phyloP scores from a whole-genome alignment of 2,329 filamentous ascomycete species.

The Lecanicillium sp. region DNA sequence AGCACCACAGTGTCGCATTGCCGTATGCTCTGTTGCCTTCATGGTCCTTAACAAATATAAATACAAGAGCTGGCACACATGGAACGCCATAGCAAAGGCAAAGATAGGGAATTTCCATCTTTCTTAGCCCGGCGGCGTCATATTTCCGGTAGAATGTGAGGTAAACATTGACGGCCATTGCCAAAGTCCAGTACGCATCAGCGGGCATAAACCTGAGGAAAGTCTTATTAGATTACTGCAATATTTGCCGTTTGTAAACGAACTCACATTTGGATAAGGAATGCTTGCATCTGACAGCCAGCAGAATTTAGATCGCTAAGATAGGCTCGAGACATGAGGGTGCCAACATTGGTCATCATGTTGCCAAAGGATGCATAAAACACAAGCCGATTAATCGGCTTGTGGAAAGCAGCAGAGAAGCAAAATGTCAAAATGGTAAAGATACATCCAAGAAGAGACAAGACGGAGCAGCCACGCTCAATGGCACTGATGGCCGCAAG shows the following conservation, averaged over 20 bases:
- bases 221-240: background rate
- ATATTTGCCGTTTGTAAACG: background rate
- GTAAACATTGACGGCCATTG: constrained; percentile 80
- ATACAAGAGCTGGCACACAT: constrained; percentile 58
- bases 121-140: constrained; percentile 52
- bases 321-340: constrained; percentile 60
- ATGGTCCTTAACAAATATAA: constrained; percentile 52
- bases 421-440: constrained; percentile 67
- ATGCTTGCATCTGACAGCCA: constrained; percentile 64
- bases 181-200: constrained; percentile 67
- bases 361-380: constrained; percentile 82
- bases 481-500: constrained; percentile 49
- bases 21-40: constrained; percentile 57
- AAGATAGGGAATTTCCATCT: constrained; percentile 64
- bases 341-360: constrained; percentile 67
- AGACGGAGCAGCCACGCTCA: constrained; percentile 59
- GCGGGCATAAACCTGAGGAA: constrained; percentile 65
- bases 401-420: constrained; percentile 62
- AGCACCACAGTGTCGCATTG: constrained; percentile 73
- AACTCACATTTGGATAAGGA: constrained; percentile 73
- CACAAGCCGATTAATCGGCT: constrained; percentile 78
- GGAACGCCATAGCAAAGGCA: constrained; percentile 65
- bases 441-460: constrained; percentile 62
- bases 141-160: constrained; percentile 72
- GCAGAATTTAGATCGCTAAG: constrained; percentile 37